Percentiles rank a stretch among this genome's conserved stretches.
phyloP scores from a whole-genome alignment of 2,329 filamentous ascomycete species.

The Macrophomina pseudophaseolina region DNA sequence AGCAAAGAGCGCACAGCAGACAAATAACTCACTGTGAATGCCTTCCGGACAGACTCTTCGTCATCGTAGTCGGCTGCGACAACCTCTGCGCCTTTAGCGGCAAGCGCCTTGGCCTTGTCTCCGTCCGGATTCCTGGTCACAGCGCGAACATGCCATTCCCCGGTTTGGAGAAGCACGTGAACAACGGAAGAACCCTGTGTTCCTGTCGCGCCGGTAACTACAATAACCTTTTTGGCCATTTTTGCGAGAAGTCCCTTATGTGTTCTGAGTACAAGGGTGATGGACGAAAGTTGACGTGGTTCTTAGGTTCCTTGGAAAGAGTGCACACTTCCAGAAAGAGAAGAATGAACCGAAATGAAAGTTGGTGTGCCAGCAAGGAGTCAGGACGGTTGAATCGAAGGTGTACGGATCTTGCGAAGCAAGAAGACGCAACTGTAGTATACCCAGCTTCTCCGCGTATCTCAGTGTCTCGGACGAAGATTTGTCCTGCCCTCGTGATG shows the following conservation, averaged over 20 bases:
- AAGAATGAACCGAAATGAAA: too few species aligned
- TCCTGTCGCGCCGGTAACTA: slow-evolving; percentile 38
- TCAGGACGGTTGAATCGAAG: too few species aligned
- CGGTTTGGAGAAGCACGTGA: slow-evolving; percentile 30
- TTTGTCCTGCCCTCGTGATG: too few species aligned
- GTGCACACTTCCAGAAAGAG: too few species aligned
- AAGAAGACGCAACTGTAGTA: too few species aligned
- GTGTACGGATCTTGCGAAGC: too few species aligned
- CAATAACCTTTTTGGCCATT: slow-evolving; percentile 31
- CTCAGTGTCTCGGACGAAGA: too few species aligned
- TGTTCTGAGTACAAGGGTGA: not conserved
- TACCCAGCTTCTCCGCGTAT: too few species aligned
- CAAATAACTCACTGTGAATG: slow-evolving; percentile 27
- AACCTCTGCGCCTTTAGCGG: slow-evolving; percentile 30
- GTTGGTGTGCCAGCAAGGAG: too few species aligned
- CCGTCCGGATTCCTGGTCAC: slow-evolving; percentile 35
- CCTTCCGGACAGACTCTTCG: slow-evolving; percentile 27
- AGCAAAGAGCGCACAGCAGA: not conserved
- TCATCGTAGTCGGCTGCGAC: slow-evolving; percentile 30
- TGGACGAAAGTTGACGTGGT: not conserved
- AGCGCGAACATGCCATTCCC: slow-evolving; percentile 32
- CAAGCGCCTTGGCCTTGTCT: slow-evolving; percentile 32
- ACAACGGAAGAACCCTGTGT: slow-evolving; percentile 35
- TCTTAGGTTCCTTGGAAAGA: too few species aligned
- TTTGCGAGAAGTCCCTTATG: not conserved